Base-by-base conservation (phyloP, 2,329 filamentous ascomycete genomes). In the Aspergillus versicolor region DNA sequence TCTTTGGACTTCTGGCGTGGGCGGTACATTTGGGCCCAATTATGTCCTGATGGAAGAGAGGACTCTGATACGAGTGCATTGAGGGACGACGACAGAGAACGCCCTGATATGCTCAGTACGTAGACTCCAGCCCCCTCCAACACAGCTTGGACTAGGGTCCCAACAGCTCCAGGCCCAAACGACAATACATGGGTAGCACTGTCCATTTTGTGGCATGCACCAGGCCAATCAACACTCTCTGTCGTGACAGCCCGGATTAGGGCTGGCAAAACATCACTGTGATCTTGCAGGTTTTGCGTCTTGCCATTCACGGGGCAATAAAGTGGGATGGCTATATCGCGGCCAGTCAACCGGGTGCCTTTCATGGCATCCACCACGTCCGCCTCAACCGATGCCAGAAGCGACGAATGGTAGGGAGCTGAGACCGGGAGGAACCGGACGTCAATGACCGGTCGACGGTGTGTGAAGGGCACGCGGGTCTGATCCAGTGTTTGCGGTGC, bases 371-470 rank as follows among this genome's bases (percentile, higher is more conserved):
- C 15, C 52, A 52, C 19, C 66, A 63, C 5, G 52, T 19, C 50
- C 15, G 58, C 52, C 3, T 61, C 52, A 5, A 68, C 69, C 2
- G 57, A 55, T 44, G 47, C 32, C 5, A 77, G 65, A 49, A 75
- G 67, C 3, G 59, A 57, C 19, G 67, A 73, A 54, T 78, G 76
- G 47, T 76, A 78, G 0, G 76, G 73, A 0, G 70, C 69, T 6
- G 67, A 70, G 38, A 78, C 74, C 1, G 76, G 75, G 5, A 78
- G 64, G 50, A 76, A 77, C 1, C 59, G 19, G 61, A 64, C 61
- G 7, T 50, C 57, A 30, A 70, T 43, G n/a, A 57, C 54, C 1
- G 67, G 58, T 40, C 69, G 72, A 21, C 74, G 66, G 41, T 68
- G 63, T n/a, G 61, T 66, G 52, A 71, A 73, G 2, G 69, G 65